Evolutionary conservation across 2,329 filamentous ascomycete species (phyloP).

Genomic region (Biscogniauxia mediterranea): DNA sequence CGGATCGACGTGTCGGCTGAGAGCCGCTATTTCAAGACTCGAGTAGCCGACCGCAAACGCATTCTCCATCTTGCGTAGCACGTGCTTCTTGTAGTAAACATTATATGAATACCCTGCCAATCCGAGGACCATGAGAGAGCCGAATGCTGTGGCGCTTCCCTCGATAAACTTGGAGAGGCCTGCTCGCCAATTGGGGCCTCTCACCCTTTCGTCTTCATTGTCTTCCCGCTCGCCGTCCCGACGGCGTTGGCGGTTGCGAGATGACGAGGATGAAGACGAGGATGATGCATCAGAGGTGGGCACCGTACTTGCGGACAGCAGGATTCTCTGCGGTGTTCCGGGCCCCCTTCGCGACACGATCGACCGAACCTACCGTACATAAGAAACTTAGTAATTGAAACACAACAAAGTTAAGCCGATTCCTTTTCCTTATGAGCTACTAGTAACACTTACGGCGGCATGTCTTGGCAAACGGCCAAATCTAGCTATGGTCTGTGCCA

Average conservation of each 20-base stretch:
- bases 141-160: constrained; percentile 29
- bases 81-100: constrained; percentile 60
- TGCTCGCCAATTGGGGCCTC: constrained; percentile 2
- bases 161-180: constrained; percentile 28
- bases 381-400: not conserved
- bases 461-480: constrained; percentile 10
- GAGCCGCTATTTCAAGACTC: constrained; percentile 58
- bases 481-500: constrained; percentile 9
- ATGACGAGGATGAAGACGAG: not conserved
- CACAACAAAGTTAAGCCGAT: not conserved
- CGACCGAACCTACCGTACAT: constrained; percentile 1
- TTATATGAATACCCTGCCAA: constrained; percentile 36
- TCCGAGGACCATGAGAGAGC: constrained; percentile 28
- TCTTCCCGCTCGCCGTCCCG: not conserved
- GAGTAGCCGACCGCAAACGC: constrained; percentile 69
- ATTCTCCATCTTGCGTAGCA: constrained; percentile 71
- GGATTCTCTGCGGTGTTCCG: not conserved
- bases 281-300: constrained; percentile 2
- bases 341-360: constrained; percentile 5
- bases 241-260: constrained; percentile 2
- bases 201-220: not conserved
- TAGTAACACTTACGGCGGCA: constrained; percentile 13
- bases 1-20: constrained; percentile 29
- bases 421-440: not conserved
- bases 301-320: constrained; percentile 2